A percentile compares a stretch with the other conserved stretches of the same genome.
Conservation (phyloP, 441 rosid species). For the Erodium texanum region DNA sequence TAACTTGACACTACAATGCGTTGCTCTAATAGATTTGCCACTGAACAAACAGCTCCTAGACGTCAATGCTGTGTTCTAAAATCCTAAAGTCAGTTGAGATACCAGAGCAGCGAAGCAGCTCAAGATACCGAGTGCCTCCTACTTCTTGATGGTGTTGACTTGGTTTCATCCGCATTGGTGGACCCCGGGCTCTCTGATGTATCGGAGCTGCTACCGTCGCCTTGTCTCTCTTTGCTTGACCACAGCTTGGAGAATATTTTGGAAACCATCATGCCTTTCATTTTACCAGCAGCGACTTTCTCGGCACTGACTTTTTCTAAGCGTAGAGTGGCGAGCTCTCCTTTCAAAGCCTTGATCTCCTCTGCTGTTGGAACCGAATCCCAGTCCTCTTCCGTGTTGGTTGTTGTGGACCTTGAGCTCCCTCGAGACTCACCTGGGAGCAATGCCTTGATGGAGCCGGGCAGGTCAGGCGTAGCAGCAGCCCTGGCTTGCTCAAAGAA, state of each 20-base stretch:
- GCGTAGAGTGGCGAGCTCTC: background rate
- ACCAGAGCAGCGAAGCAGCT: background rate
- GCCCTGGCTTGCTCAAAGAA: constrained; percentile 80
- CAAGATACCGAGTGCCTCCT: constrained; percentile 40
- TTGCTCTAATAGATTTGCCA: background rate
- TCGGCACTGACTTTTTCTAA: background rate
- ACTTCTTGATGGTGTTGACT: constrained; percentile 44
- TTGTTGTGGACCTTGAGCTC: constrained; percentile 54
- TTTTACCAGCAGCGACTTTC: constrained; percentile 41
- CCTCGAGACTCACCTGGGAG: constrained; percentile 51
- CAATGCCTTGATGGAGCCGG: constrained; percentile 37
- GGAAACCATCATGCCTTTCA: constrained; percentile 46
- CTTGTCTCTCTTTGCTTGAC: constrained; percentile 42
- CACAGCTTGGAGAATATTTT: constrained; percentile 44
- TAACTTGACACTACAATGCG: no score
- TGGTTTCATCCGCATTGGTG: constrained; percentile 37
- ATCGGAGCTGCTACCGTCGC: constrained; percentile 50
- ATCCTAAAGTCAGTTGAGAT: background rate
- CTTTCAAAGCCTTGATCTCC: constrained; percentile 44
- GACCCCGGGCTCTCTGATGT: constrained; percentile 23
- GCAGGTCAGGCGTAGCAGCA: constrained; percentile 45
- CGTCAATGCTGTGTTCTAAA: background rate
- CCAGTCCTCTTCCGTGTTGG: constrained; percentile 60
- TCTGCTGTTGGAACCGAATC: constrained; percentile 56
- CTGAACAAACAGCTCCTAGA: no score